These are phyloP conservation scores for Candida smagusa DNA, from an alignment of 1,139 yeast genomes.

Conservation along the genomic window DNA sequence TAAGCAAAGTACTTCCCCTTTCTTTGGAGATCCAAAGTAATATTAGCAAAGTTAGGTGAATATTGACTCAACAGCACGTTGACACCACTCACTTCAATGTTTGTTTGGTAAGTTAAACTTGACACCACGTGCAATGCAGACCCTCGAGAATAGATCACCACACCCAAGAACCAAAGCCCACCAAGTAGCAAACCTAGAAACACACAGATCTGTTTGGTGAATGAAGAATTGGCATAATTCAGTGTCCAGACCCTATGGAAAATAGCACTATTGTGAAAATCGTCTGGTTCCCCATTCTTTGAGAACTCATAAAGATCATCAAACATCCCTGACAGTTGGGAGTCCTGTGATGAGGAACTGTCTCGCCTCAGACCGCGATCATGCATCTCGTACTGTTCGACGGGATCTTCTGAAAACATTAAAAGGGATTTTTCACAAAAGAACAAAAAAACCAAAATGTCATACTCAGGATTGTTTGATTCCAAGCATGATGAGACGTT, in stretches of 20 bases:
- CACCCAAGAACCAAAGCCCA: conserved; percentile 26
- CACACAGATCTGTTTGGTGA: no score
- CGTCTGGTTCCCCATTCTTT: conserved; percentile 13
- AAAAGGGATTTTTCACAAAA: no score
- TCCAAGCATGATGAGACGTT: conserved; percentile 14
- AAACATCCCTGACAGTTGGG: conserved; percentile 26
- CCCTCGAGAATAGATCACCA: conserved; percentile 30
- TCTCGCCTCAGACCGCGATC: no score
- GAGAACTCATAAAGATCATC: conserved; percentile 25
- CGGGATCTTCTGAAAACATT: no score
- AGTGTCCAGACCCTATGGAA: conserved; percentile 20
- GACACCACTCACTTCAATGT: conserved; percentile 22
- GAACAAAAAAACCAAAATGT: no score
- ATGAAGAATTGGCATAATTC: no score
- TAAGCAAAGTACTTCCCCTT: conserved; percentile 22
- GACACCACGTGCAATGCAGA: conserved; percentile 20
- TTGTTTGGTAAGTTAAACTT: conserved; percentile 27
- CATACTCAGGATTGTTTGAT: conserved; percentile 17
- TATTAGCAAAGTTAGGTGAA: conserved; percentile 22
- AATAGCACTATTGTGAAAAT: conserved; percentile 23
- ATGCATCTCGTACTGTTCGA: no score
- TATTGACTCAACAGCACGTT: conserved; percentile 35
- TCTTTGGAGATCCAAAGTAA: conserved; percentile 27
- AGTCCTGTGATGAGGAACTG: conserved; percentile 10
- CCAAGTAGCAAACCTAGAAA: no score